Evolutionary conservation across 768 basidiomycete genomes (phyloP), one percentile per base, ranked within the genome.

Genomic region (Trametes punicea): DNA sequence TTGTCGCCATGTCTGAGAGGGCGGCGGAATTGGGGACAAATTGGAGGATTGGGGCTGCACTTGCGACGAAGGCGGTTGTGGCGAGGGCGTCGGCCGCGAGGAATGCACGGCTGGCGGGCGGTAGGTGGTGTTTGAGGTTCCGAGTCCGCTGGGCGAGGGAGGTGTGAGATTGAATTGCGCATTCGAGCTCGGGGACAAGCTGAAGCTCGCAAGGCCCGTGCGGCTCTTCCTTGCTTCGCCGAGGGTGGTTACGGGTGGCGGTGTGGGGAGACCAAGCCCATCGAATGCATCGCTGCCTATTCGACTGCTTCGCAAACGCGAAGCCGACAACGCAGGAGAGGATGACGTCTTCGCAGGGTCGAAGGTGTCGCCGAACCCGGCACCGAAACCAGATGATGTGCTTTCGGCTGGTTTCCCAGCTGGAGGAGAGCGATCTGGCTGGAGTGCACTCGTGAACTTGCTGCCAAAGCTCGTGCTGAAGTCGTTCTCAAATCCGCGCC

Each of bases 191-290:
- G 63, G 49, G 6, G 60, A 47, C 5, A 46, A 18, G 15, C 52
- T 57, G 20, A 76, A 74, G n/a, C 67, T 62, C 18, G 84, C 87
- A 36, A 88, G 64, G 6, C 88, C 88, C 11, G 88, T 89, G 47
- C 87, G 77, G 52, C 86, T 67, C 65, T 84, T 85, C 39, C 87
- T 77, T 30, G 87, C 89, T 65, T 91, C 89, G 10, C 82, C 90
- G 4, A 92, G 74, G 2, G 90, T 91, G 18, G 84, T 86, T 18
- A 80, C 75, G 3, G 81, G 74, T 47, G 74, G 75, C 21, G 73
- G 75, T 25, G 70, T 63, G n/a, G 76, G 68, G 20, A 87, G 66
- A 7, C 82, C 88, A 42, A 93, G 72, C 10, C 87, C 90, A 31
- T 88, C 87, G 59, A 93, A 93, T 4, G 90, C 91, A 65, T 93